phyloP scores from a whole-genome alignment of 163 green algal genomes.

The Chlamydomonas reinhardtii region DNA sequence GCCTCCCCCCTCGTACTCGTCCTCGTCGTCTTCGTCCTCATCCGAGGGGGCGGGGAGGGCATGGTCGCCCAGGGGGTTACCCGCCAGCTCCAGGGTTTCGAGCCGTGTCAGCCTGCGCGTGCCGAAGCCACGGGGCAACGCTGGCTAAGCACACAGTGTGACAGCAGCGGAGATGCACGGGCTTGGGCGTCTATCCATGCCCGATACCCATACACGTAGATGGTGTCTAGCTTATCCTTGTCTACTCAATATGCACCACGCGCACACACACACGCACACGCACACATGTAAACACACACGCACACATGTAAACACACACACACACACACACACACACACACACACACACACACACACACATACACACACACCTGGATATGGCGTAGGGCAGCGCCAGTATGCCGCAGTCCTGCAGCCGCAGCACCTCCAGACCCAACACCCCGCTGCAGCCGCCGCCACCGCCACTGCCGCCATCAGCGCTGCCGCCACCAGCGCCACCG shows the following conservation, averaged over 20 bases:
- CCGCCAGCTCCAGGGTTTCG: slow-evolving; percentile 7
- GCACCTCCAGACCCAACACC: slow-evolving; percentile 26
- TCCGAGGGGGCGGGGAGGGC: not conserved
- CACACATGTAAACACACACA: too few species aligned
- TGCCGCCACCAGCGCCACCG: not conserved
- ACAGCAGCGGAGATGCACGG: too few species aligned
- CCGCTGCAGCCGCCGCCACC: not conserved
- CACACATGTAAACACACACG: too few species aligned
- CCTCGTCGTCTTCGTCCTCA: not conserved
- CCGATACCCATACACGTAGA: too few species aligned
- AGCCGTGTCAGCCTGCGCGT: slow-evolving; percentile 16
- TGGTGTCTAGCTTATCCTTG: too few species aligned
- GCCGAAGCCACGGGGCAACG: too few species aligned
- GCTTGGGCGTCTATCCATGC: too few species aligned
- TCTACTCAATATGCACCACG: too few species aligned
- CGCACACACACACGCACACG: too few species aligned
- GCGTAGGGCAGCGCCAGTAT: slow-evolving; percentile 37
- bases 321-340: not conserved
- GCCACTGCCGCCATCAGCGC: too few species aligned
- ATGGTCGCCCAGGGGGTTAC: slow-evolving; percentile 20
- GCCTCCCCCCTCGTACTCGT: not conserved
- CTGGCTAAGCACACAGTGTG: too few species aligned
- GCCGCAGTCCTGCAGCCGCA: slow-evolving; percentile 23
- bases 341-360: not conserved
- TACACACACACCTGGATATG: not conserved